Conservation (phyloP, 192 early-diverging fungal species). For the Backusella westeae region DNA sequence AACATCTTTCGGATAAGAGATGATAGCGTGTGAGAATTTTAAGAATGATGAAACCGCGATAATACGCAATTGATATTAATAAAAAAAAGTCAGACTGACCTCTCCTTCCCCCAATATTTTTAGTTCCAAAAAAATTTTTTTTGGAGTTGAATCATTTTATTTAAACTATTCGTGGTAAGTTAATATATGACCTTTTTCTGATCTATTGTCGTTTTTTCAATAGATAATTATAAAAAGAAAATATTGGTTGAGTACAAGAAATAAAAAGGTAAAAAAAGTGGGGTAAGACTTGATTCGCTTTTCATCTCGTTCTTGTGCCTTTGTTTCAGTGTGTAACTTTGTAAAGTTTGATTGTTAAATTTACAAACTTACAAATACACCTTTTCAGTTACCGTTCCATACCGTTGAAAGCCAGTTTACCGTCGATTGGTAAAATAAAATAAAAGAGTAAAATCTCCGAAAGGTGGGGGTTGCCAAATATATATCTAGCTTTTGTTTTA, state of each 20-base stretch:
- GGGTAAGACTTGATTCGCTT: neutral
- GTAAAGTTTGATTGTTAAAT: neutral
- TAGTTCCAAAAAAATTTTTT: neutral
- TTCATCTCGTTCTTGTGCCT: neutral
- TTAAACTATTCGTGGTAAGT: neutral
- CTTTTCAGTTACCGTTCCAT: neutral
- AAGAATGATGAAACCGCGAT: neutral
- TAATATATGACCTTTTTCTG: neutral
- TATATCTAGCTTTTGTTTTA: neutral
- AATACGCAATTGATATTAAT: neutral
- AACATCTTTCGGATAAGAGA: neutral
- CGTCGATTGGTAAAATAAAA: neutral
- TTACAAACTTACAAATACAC: neutral
- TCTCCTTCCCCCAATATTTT: neutral
- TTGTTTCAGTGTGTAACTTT: neutral
- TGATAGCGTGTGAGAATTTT: constrained; percentile 7
- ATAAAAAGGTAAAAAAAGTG: constrained; percentile 3
- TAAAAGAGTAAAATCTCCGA: neutral
- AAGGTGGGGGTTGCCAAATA: neutral
- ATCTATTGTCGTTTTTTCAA: neutral
- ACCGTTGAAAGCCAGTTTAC: constrained; percentile 1
- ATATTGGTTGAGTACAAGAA: neutral
- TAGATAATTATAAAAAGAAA: neutral
- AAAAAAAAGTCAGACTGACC: neutral
- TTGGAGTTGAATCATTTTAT: neutral